Evolutionary conservation across 345 rosid genomes (phyloP).

Genomic region (Mangifera indica): DNA sequence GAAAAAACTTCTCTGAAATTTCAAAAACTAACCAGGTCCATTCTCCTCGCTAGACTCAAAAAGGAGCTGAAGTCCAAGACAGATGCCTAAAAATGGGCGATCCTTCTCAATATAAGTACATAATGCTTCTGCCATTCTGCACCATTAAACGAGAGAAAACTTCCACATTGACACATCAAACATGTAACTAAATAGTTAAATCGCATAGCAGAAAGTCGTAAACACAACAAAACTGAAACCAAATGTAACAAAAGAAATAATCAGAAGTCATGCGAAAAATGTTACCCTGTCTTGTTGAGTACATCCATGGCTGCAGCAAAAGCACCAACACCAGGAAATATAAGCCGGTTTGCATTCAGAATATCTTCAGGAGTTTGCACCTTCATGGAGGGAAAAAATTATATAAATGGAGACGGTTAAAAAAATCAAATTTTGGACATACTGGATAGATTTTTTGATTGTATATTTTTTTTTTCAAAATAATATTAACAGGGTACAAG

Average conservation of each 20-base stretch:
- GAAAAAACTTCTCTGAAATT: neutral
- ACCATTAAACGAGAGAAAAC: conserved; percentile 13
- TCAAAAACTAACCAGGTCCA: conserved; percentile 60
- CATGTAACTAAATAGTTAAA: conserved; percentile 4
- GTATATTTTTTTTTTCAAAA: neutral
- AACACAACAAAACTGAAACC: neutral
- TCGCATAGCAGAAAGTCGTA: neutral
- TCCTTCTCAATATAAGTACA: conserved; percentile 70
- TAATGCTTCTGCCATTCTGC: conserved; percentile 91
- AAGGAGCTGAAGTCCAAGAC: conserved; percentile 93
- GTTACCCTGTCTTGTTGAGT: conserved; percentile 71
- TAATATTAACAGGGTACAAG: neutral
- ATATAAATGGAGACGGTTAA: neutral
- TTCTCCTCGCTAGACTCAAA: conserved; percentile 91
- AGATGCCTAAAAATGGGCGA: conserved; percentile 94
- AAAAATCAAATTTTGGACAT: too few species aligned
- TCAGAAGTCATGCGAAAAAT: neutral
- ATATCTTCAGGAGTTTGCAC: conserved; percentile 81
- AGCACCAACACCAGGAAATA: conserved; percentile 95
- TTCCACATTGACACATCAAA: neutral
- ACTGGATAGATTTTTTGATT: too few species aligned
- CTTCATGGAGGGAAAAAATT: conserved; percentile 27
- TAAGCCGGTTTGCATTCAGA: conserved; percentile 66
- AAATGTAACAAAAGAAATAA: neutral
- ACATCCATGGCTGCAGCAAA: conserved; percentile 95